A percentile compares a stretch with the other conserved stretches of the same genome.
Evolutionary conservation across 2,329 filamentous ascomycete genomes (phyloP).

Genomic region (Xylaria sp.): DNA sequence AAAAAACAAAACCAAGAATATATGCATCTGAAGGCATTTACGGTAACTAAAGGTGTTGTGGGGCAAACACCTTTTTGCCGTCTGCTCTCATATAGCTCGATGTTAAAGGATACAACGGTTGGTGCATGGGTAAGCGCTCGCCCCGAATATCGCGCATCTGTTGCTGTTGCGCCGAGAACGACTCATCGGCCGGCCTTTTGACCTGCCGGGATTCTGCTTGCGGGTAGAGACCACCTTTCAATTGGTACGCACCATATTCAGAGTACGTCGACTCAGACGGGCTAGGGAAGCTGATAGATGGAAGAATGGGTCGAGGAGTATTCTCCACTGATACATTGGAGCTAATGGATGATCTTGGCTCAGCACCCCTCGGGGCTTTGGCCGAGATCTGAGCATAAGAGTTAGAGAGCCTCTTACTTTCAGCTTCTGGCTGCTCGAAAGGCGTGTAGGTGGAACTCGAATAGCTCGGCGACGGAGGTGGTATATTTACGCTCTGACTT

Average conservation of each 20-base stretch:
- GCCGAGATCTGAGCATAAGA: constrained; percentile 42
- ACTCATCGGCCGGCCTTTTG: constrained; percentile 46
- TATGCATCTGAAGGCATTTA: constrained; percentile 7
- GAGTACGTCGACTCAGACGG: constrained; percentile 40
- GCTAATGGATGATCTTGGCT: constrained; percentile 42
- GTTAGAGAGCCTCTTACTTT: constrained; percentile 42
- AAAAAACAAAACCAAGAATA: background rate
- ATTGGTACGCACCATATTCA: constrained; percentile 41
- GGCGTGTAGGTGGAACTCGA: constrained; percentile 38
- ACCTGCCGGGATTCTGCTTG: constrained; percentile 41
- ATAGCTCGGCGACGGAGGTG: constrained; percentile 35
- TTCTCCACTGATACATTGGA: constrained; percentile 43
- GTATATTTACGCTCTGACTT: constrained; percentile 25
- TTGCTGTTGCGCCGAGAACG: constrained; percentile 42
- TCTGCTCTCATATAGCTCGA: constrained; percentile 43
- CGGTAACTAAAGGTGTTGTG: constrained; percentile 34
- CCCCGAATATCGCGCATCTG: constrained; percentile 44
- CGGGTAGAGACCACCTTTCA: constrained; percentile 40
- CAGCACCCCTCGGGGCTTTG: constrained; percentile 37
- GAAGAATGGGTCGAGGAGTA: constrained; percentile 40
- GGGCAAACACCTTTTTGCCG: constrained; percentile 36
- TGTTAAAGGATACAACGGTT: constrained; percentile 21
- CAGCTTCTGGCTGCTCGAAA: constrained; percentile 43
- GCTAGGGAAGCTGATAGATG: constrained; percentile 42
- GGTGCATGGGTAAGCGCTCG: constrained; percentile 39